Base-by-base conservation (phyloP, 2,329 filamentous ascomycete genomes). In the Fusarium beomiforme region DNA sequence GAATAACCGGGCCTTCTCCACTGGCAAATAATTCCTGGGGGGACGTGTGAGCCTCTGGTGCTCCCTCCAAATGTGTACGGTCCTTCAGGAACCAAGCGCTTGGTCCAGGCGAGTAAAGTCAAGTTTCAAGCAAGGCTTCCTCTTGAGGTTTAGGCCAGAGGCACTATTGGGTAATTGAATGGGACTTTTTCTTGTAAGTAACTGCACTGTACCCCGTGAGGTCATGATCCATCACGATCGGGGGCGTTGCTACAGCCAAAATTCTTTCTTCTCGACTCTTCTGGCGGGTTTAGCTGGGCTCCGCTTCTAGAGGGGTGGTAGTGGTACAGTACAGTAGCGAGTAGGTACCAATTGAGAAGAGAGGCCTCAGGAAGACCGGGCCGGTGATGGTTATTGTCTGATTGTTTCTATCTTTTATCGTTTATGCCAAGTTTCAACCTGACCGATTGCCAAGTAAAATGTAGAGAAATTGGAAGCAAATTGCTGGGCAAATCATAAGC, bases 161-260 rank as follows among this genome's bases (percentile, higher is more conserved):
- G 68, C 70, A 72, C 71, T 74, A 80, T 79, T 79, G 77, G 72
- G 78, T 80, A 78, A 79, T 79, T 57, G 69, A 69, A 74, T 74
- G 71, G 68, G 39, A 59, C 61, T 70, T 76, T 75, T 73, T 56
- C 54, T 71, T 60, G 9, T 24, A 46, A 16, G 51, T 46, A 29
- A 55, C 29, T 55, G 16, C 19, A 33, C 33, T 59, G 71, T 60
- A 59, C 73, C 70, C 64, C 61, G 70, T 78, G 73, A 79, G 74
- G 76, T 78, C 75, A 78, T 78, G 75, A 79, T 79, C n/a, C n/a
- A n/a, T n/a, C 75, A 76, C 77, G 76, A 80, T 78, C 71, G 64
- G 66, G 70, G 58, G 63, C 39, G 62, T 68, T 67, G 54, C 41
- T 57, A 49, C 57, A 67, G 33, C 53, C 55, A 62, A 57, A 53